A percentile compares a stretch with the other conserved stretches of the same genome.
phyloP scores from a whole-genome alignment of 2,329 filamentous ascomycete genomes.

The Pseudogymnoascus sp. region DNA sequence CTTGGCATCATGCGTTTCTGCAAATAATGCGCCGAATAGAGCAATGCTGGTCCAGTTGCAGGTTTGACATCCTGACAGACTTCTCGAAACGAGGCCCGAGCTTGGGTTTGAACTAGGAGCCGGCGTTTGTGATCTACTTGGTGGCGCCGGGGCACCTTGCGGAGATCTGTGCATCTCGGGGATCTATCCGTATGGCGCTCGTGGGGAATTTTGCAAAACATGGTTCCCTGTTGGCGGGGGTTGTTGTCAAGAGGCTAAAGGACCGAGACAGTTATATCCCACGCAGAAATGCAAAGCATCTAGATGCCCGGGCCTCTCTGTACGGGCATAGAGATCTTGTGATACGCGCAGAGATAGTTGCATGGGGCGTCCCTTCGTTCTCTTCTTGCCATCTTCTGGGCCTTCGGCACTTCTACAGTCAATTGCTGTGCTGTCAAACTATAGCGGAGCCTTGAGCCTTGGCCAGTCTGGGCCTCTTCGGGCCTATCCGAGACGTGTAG shows the following conservation, averaged over 20 bases:
- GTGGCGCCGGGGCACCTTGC: not conserved
- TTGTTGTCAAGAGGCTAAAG: not conserved
- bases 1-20: not conserved
- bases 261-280: not conserved
- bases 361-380: not conserved
- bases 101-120: not conserved
- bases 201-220: not conserved
- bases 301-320: not conserved
- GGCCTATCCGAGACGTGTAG: not conserved
- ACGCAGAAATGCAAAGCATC: no score
- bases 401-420: not conserved
- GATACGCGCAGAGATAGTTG: no score
- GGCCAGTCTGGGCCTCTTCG: not conserved
- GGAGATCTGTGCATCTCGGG: not conserved
- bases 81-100: not conserved
- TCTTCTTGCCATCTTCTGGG: not conserved
- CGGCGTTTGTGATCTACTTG: slow-evolving; percentile 2
- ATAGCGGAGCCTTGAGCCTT: not conserved
- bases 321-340: not conserved
- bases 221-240: not conserved
- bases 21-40: not conserved
- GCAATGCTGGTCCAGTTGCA: not conserved
- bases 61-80: not conserved
- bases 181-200: not conserved
- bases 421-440: not conserved